Percentiles rank a stretch among this genome's conserved stretches.
These are phyloP conservation scores for Aureobasidium sp. DNA, from an alignment of 2,329 filamentous ascomycete species.

Conservation along the genomic window DNA sequence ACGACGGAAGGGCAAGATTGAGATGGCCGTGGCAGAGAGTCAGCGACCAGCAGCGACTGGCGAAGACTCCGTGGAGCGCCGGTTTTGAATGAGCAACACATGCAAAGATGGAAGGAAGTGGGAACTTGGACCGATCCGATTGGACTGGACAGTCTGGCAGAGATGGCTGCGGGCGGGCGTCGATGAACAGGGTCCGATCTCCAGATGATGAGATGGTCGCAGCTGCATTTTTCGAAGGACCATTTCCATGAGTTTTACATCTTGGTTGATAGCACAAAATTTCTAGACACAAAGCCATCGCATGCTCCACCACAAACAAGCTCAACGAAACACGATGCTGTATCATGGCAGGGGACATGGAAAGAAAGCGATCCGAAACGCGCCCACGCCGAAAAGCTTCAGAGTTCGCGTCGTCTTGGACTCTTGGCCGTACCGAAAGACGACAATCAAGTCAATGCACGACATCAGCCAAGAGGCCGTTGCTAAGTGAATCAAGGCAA, in stretches of 20 bases:
- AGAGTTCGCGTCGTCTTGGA: not conserved
- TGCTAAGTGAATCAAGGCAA: constrained; percentile 3
- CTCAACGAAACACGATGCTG: not conserved
- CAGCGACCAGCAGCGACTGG: too few species aligned
- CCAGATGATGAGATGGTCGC: not conserved
- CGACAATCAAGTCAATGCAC: not conserved
- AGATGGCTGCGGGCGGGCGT: not conserved
- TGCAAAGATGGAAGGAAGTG: not conserved
- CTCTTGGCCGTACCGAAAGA: not conserved
- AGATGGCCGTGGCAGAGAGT: too few species aligned
- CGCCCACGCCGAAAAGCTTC: not conserved
- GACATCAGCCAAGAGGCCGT: constrained; percentile 5
- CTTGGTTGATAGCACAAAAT: not conserved
- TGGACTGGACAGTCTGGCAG: not conserved
- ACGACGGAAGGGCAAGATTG: not conserved
- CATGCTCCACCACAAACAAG: not conserved
- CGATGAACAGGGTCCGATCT: not conserved
- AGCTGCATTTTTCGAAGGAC: not conserved
- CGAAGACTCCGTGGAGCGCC: too few species aligned
- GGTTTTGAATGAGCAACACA: not conserved
- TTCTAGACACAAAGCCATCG: not conserved
- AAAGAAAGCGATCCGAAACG: not conserved
- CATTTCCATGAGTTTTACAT: not conserved
- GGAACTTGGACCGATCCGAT: not conserved
- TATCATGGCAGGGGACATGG: not conserved